Conservation (phyloP, 257 asterid species). For the Solanum pinnatisectum region DNA sequence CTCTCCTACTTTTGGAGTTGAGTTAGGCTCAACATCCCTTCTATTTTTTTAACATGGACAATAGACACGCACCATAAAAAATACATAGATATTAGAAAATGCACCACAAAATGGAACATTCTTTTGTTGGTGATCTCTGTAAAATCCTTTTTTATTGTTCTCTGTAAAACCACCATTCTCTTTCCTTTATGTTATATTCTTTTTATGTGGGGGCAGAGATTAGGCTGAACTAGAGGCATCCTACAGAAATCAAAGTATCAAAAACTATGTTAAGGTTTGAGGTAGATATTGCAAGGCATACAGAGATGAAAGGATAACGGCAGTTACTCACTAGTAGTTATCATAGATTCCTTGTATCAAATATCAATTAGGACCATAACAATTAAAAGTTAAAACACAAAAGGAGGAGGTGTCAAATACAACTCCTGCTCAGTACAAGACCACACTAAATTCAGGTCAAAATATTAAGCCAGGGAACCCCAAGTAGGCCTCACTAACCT, state of each 20-base stretch:
- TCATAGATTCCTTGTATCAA: neutral
- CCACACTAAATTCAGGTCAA: neutral
- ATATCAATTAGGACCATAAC: neutral
- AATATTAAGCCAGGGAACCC: neutral
- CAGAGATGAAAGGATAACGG: neutral
- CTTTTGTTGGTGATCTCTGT: neutral
- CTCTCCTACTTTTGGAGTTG: neutral
- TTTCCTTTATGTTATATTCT: neutral
- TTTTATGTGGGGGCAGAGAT: neutral
- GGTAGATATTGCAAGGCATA: neutral
- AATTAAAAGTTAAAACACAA: neutral
- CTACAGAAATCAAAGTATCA: neutral
- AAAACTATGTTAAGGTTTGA: neutral
- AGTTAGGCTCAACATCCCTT: neutral
- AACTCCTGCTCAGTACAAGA: neutral
- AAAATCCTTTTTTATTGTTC: neutral
- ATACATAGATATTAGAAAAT: neutral
- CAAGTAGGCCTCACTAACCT: conserved; percentile 31
- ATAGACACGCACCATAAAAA: neutral
- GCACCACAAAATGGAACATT: neutral
- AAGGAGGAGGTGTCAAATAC: neutral
- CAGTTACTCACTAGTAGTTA: neutral
- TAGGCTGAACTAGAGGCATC: neutral
- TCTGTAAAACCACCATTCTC: neutral
- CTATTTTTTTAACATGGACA: neutral